Percentiles rank a stretch among this genome's conserved stretches.
phyloP scores from a whole-genome alignment of 2,329 filamentous ascomycete genomes.

The Colletotrichum cereale region DNA sequence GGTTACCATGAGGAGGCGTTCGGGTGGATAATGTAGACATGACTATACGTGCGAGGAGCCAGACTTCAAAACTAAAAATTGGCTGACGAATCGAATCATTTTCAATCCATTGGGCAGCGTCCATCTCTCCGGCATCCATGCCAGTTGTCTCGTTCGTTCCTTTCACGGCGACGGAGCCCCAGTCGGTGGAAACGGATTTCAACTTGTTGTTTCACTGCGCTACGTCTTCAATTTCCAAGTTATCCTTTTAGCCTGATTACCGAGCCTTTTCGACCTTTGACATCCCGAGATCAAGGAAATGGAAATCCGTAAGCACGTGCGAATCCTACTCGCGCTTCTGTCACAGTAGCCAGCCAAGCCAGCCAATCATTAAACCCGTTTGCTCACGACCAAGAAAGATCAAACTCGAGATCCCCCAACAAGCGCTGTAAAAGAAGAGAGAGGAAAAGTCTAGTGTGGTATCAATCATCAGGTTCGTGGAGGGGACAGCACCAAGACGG shows the following conservation, averaged over 20 bases:
- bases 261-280: background rate
- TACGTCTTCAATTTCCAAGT: background rate
- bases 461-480: background rate
- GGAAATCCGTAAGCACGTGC: background rate
- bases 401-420: background rate
- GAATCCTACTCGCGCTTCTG: background rate
- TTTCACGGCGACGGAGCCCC: background rate
- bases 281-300: background rate
- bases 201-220: background rate
- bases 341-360: background rate
- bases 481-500: background rate
- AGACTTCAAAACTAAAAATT: background rate
- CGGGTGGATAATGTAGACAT: conserved; percentile 30
- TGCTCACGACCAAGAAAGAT: background rate
- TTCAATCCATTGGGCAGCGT: background rate
- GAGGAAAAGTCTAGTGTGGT: conserved; percentile 16
- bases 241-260: background rate
- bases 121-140: too few relatives aligned
- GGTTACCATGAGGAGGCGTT: conserved; percentile 31
- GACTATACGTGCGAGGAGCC: conserved; percentile 24
- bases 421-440: background rate
- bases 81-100: conserved; percentile 1
- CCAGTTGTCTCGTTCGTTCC: background rate
- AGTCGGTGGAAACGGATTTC: background rate
- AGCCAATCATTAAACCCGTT: background rate